A percentile compares a stretch with the other conserved stretches of the same genome.
phyloP scores from a whole-genome alignment of 169 alveolate genomes.

The Sarcocystis neurona region DNA sequence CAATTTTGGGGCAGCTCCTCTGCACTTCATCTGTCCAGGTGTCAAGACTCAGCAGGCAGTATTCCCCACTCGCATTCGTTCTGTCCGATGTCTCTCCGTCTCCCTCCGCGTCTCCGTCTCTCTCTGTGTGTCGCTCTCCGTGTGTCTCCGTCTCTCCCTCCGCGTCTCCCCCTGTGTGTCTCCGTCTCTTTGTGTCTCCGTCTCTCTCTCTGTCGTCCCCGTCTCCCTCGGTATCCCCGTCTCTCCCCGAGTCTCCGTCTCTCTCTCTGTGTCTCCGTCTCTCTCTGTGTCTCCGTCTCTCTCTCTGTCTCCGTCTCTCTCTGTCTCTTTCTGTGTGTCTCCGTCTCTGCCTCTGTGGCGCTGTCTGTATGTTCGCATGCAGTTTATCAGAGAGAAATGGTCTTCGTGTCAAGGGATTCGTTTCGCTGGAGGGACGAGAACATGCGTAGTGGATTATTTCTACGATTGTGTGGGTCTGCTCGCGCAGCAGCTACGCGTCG shows the following conservation, averaged over 20 bases:
- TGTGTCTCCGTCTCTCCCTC: conserved; percentile 14
- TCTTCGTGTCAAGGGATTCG: too few relatives aligned
- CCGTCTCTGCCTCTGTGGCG: too few relatives aligned
- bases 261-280: conserved; percentile 4
- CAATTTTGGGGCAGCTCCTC: not conserved
- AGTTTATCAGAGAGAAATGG: too few relatives aligned
- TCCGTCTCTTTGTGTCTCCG: not conserved
- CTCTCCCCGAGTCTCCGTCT: too few relatives aligned
- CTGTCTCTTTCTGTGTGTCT: conserved; percentile 10
- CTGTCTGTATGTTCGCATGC: too few relatives aligned
- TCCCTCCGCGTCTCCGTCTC: not conserved
- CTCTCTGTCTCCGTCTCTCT: not conserved
- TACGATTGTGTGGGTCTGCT: too few relatives aligned
- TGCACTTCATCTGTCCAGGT: not conserved
- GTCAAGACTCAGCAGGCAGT: not conserved
- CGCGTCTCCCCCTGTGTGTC: not conserved
- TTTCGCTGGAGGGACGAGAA: too few relatives aligned
- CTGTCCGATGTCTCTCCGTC: not conserved
- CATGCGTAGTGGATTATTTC: too few relatives aligned
- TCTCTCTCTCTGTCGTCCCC: not conserved
- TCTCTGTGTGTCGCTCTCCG: conserved; percentile 13
- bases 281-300: not conserved
- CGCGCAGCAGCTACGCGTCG: too few relatives aligned
- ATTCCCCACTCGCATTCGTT: not conserved
- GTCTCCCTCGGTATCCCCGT: too few relatives aligned